Evolutionary conservation across 805 yeast species (phyloP), one percentile per base, ranked within the genome.

Genomic region (Yamadazyma tumulicola): DNA sequence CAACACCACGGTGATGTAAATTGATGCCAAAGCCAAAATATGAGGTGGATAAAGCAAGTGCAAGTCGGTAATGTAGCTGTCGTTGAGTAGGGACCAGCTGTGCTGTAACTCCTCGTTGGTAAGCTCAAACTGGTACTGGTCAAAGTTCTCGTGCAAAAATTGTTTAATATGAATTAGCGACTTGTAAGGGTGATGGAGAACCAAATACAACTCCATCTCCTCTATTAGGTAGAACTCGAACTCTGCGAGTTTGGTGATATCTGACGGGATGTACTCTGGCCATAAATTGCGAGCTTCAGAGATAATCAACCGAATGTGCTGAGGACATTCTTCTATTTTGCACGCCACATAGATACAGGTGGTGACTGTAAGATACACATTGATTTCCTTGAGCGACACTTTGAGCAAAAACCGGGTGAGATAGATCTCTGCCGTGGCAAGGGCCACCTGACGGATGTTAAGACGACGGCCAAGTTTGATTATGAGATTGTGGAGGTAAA

Each of bases 251-350:
- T 85, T 86, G 19, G 95, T 82, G 12, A 88, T 77, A 55, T 91
- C 97, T 39, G 84, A 87, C 0, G 97, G 95, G 23, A 91, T 81
- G 49, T 80, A 86, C 51, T 89, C 96, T 0, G 97, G 97, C 97
- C 97, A 91, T 25, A 87, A 61, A 24, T 81, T 81, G 34, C 96
- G 64, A 2, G 97, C 93, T 53, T 91, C 97, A 13, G 79, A 71
- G 15, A 86, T 75, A 7, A 93, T 72, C 1, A 89, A 76, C 36
- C 96, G 64, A 7, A 93, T 87, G 53, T 93, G 97, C 51, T 85
- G 95, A 1, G 98, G 97, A 47, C 86, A 82, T 57, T 93, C 98
- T 56, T 93, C 97, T 21, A 88, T 83, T 54, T 93, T 91, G 62
- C 96, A 84, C 0, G 97, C 89, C 19, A 93, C 69, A 51, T 93